Percentiles rank a stretch among this genome's conserved stretches.
Evolutionary conservation across 371 early-diverging fungal species (phyloP).

Genomic region (Synchytrium microbalum): DNA sequence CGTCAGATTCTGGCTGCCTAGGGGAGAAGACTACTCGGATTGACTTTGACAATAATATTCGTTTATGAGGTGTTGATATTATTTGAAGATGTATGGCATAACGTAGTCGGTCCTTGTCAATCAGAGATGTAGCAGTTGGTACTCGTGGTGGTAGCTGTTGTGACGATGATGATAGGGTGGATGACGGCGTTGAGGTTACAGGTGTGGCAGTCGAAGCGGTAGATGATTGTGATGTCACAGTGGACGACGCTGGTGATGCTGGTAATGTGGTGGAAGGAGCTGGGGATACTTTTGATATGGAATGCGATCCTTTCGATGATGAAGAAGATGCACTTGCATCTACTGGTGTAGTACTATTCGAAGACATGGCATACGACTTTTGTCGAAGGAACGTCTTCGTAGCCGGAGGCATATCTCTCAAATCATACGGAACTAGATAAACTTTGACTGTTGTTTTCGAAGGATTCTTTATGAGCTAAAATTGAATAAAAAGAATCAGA

Average conservation of each 20-base stretch:
- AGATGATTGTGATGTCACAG: not conserved
- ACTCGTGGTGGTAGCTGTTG: not conserved
- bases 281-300: slow-evolving; percentile 6
- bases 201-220: not conserved
- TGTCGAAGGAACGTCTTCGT: slow-evolving; percentile 76
- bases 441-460: slow-evolving; percentile 70
- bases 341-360: slow-evolving; percentile 3
- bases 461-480: slow-evolving; percentile 66
- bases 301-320: not conserved
- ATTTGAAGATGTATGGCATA: slow-evolving; percentile 75
- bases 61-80: slow-evolving; percentile 45
- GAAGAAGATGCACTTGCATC: slow-evolving; percentile 1
- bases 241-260: not conserved
- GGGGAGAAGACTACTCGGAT: slow-evolving; percentile 73
- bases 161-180: slow-evolving; percentile 6
- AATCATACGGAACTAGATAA: slow-evolving; percentile 74
- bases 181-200: slow-evolving; percentile 5
- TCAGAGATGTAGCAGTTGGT: slow-evolving; percentile 1
- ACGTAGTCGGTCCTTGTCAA: slow-evolving; percentile 37
- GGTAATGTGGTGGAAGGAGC: not conserved
- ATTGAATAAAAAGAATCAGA: slow-evolving; percentile 5
- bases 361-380: slow-evolving; percentile 42
- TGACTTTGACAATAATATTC: slow-evolving; percentile 55
- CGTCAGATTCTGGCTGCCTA: slow-evolving; percentile 45
- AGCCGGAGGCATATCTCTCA: slow-evolving; percentile 62